Conservation (phyloP, 2,329 filamentous ascomycete species). For the Neoarthrinium moseri region DNA sequence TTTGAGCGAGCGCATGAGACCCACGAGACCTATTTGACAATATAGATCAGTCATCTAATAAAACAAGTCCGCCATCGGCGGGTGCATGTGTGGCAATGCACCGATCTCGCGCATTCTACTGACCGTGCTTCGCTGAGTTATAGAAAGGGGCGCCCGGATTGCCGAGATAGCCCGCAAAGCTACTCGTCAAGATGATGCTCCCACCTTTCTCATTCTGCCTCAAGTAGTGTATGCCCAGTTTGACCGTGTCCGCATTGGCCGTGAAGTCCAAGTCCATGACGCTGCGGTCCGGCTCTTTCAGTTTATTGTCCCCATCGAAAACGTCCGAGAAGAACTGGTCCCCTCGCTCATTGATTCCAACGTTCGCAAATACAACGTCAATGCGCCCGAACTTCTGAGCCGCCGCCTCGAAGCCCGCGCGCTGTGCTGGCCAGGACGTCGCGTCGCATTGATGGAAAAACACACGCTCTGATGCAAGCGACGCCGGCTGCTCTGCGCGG, state of each 20-base stretch:
- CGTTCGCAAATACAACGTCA: constrained; percentile 70
- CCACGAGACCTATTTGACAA: background rate
- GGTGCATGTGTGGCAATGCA: background rate
- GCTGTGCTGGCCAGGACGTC: constrained; percentile 46
- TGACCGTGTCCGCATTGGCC: constrained; percentile 47
- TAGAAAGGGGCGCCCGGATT: constrained; percentile 2
- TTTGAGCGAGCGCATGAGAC: constrained; percentile 1
- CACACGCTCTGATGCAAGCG: constrained; percentile 20
- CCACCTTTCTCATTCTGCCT: constrained; percentile 42
- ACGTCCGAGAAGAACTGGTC: constrained; percentile 42
- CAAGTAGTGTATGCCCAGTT: constrained; percentile 48
- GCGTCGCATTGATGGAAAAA: constrained; percentile 39
- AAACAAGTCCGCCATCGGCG: too few relatives aligned
- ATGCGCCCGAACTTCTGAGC: constrained; percentile 68
- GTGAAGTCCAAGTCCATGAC: constrained; percentile 49
- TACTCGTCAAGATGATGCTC: constrained; percentile 42
- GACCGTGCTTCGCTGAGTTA: constrained; percentile 3
- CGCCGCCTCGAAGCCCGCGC: constrained; percentile 48
- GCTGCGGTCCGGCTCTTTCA: constrained; percentile 40
- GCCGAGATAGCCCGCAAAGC: constrained; percentile 5
- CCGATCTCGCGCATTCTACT: background rate
- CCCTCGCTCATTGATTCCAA: constrained; percentile 47
- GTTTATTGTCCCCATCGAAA: constrained; percentile 47
- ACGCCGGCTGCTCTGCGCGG: constrained; percentile 36
- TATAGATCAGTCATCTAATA: too few relatives aligned